Conservation (phyloP, 208 protist genomes). For the Leishmania tarentolae region DNA sequence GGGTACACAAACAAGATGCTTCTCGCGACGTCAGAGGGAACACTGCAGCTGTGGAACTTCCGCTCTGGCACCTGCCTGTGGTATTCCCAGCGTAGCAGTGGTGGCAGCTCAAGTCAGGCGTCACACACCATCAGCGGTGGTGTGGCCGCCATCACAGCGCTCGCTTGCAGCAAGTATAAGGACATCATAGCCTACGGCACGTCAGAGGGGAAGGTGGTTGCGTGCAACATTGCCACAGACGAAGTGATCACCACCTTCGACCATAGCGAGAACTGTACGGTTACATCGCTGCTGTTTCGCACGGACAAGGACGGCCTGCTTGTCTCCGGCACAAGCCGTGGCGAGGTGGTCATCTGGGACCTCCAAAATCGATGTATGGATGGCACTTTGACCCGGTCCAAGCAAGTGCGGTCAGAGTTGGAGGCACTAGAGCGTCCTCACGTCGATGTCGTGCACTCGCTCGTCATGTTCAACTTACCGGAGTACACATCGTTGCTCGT, state of each 20-base stretch:
- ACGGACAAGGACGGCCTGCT: conserved; percentile 76
- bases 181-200: conserved; percentile 89
- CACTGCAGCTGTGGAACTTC: conserved; percentile 90
- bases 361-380: conserved; percentile 81
- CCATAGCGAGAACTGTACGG: conserved; percentile 54
- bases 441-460: conserved; percentile 69
- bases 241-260: conserved; percentile 79
- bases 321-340: conserved; percentile 69
- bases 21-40: conserved; percentile 71
- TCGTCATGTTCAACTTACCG: conserved; percentile 59
- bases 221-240: conserved; percentile 62
- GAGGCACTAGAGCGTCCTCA: conserved; percentile 79
- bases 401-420: conserved; percentile 68
- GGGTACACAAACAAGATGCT: conserved; percentile 91
- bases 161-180: conserved; percentile 76
- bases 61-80: conserved; percentile 74
- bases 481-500: conserved; percentile 56
- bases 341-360: conserved; percentile 89
- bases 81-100: conserved; percentile 34
- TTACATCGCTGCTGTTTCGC: conserved; percentile 86
- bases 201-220: conserved; percentile 62
- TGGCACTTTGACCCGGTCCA: conserved; percentile 77
- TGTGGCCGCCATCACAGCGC: conserved; percentile 42
- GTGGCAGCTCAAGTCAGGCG: not conserved
- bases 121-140: not conserved